Evolutionary conservation across 2,329 filamentous ascomycete genomes (phyloP).

Genomic region (Didymosphaeria variabile): DNA sequence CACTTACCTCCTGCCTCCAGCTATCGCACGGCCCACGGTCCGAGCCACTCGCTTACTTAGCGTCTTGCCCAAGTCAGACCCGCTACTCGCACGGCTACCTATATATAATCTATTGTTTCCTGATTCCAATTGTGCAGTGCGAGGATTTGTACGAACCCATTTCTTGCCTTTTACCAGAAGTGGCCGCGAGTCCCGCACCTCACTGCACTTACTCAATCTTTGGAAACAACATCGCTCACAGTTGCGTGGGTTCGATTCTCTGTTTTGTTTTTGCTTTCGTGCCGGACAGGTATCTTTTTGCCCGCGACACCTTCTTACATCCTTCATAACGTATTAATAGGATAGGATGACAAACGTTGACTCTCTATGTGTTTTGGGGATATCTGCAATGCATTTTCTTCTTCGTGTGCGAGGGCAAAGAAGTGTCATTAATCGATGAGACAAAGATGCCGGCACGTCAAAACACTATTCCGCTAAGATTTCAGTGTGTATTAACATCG

Average conservation of each 20-base stretch:
- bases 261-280: slow-evolving; percentile 37
- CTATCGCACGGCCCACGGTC: neutral
- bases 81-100: neutral
- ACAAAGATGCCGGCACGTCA: neutral
- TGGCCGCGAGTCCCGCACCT: slow-evolving; percentile 73
- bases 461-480: neutral
- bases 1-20: neutral
- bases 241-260: slow-evolving; percentile 56
- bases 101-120: slow-evolving; percentile 29
- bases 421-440: neutral
- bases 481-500: neutral
- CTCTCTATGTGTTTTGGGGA: too few species aligned
- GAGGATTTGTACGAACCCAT: slow-evolving; percentile 76
- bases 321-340: neutral
- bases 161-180: slow-evolving; percentile 85
- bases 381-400: neutral
- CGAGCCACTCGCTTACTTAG: neutral
- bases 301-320: neutral
- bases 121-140: slow-evolving; percentile 63
- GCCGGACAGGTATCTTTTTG: slow-evolving; percentile 6
- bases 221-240: slow-evolving; percentile 54
- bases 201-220: slow-evolving; percentile 67
- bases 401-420: neutral
- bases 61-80: neutral
- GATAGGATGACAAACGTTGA: too few species aligned